A percentile compares a stretch with the other conserved stretches of the same genome.
Conservation (phyloP, 164 flowering plant genomes). For the Vitis cinerea region DNA sequence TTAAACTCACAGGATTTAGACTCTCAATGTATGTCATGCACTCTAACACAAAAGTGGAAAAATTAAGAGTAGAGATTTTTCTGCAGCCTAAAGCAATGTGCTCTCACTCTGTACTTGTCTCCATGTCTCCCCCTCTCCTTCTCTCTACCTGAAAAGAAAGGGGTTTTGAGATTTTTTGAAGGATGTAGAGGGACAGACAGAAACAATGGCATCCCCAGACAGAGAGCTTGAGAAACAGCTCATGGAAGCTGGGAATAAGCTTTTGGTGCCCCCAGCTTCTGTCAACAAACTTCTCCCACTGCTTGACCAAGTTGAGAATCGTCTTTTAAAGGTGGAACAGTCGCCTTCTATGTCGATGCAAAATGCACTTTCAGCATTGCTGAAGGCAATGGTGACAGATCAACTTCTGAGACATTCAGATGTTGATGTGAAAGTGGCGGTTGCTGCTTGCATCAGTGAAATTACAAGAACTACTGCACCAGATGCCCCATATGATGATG, state of each 20-base stretch:
- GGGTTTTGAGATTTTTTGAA: neutral
- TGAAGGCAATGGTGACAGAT: slow-evolving; percentile 55
- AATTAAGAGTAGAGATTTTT: neutral
- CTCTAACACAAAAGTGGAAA: neutral
- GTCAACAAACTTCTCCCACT: slow-evolving; percentile 47
- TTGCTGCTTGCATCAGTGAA: slow-evolving; percentile 81
- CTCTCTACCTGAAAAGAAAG: neutral
- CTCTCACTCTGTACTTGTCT: neutral
- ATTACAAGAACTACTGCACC: slow-evolving; percentile 87
- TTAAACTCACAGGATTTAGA: too few species aligned
- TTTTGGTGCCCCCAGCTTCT: slow-evolving; percentile 35
- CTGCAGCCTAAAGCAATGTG: neutral
- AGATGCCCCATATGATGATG: slow-evolving; percentile 78
- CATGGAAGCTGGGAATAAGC: slow-evolving; percentile 42
- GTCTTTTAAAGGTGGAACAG: slow-evolving; percentile 63
- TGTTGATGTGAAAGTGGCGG: slow-evolving; percentile 63
- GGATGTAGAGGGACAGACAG: slow-evolving; percentile 8
- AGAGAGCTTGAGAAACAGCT: slow-evolving; percentile 43
- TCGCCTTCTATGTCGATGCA: slow-evolving; percentile 59
- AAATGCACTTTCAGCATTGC: slow-evolving; percentile 46
- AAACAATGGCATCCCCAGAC: slow-evolving; percentile 29
- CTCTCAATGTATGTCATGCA: too few species aligned
- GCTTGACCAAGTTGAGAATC: slow-evolving; percentile 52
- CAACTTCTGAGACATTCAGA: slow-evolving; percentile 58
- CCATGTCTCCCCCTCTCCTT: neutral